phyloP scores from a whole-genome alignment of 495 filamentous ascomycete genomes.

The Tetracladium setigerum region DNA sequence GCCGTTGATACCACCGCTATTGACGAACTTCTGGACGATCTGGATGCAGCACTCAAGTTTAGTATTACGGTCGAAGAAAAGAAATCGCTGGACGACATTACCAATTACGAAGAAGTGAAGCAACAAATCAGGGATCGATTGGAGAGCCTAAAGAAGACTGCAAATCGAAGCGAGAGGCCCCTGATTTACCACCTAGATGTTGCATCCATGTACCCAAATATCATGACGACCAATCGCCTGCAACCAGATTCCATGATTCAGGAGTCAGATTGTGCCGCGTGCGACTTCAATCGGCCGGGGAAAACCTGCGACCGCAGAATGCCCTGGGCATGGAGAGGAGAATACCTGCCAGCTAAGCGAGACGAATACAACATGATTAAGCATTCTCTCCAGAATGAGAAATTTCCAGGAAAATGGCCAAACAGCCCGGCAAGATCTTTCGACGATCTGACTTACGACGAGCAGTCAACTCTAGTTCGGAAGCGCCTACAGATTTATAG shows the following conservation, averaged over 20 bases:
- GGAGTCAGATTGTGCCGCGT: constrained; percentile 92
- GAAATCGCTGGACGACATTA: constrained; percentile 83
- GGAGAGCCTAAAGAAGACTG: constrained; percentile 66
- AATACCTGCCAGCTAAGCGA: constrained; percentile 90
- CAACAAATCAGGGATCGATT: constrained; percentile 70
- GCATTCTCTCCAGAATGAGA: constrained; percentile 86
- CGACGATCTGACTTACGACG: constrained; percentile 71
- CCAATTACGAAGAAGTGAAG: constrained; percentile 90
- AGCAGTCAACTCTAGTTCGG: constrained; percentile 73
- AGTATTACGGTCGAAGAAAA: constrained; percentile 91
- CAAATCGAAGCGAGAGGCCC: constrained; percentile 73
- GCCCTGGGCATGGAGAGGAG: constrained; percentile 97
- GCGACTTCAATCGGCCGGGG: constrained; percentile 95
- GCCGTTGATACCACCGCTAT: constrained; percentile 77
- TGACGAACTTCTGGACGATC: constrained; percentile 77
- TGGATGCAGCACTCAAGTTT: constrained; percentile 88
- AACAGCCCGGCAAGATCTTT: constrained; percentile 67
- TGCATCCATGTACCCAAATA: constrained; percentile 99
- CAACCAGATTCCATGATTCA: constrained; percentile 98
- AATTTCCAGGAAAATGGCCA: constrained; percentile 69
- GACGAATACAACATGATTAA: constrained; percentile 99
- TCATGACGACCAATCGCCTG: constrained; percentile 98
- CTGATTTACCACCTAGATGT: constrained; percentile 98
- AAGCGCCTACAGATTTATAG: constrained; percentile 89
- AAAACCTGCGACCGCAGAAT: constrained; percentile 94